A percentile compares a stretch with the other conserved stretches of the same genome.
phyloP scores from a whole-genome alignment of 1,284 basidiomycete genomes.

The Cutaneotrichosporon mucoides region DNA sequence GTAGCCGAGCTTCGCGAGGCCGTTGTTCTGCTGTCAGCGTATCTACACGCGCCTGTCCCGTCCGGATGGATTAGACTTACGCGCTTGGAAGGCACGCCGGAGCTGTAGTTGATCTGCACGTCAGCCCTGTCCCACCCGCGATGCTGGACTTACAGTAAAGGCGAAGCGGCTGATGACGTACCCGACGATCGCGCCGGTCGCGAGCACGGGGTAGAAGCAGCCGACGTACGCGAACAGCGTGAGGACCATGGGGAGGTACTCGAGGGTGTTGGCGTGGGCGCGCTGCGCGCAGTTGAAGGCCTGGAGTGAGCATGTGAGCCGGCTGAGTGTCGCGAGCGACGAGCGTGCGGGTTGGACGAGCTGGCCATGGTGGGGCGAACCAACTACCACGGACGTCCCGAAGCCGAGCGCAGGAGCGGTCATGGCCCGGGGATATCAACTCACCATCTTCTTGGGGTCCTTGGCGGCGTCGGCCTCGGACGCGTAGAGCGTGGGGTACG shows the following conservation, averaged over 20 bases:
- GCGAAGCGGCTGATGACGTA: slow-evolving; percentile 30
- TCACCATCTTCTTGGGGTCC: slow-evolving; percentile 38
- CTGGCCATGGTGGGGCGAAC: no score
- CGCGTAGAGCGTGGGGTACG: slow-evolving; percentile 40
- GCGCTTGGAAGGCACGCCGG: slow-evolving; percentile 10
- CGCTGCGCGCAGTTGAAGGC: slow-evolving; percentile 43
- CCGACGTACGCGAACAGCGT: slow-evolving; percentile 29
- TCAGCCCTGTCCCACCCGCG: background rate
- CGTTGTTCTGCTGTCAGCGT: slow-evolving; percentile 4
- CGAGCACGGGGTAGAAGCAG: slow-evolving; percentile 34
- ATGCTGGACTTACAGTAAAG: slow-evolving; percentile 28
- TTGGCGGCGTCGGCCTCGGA: slow-evolving; percentile 36
- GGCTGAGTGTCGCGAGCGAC: slow-evolving; percentile 11
- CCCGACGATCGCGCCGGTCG: slow-evolving; percentile 21
- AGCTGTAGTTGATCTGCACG: slow-evolving; percentile 25
- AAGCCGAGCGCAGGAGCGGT: no score
- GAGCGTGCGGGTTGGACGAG: no score
- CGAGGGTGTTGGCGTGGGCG: slow-evolving; percentile 42
- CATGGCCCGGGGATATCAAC: slow-evolving; percentile 3
- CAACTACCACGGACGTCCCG: no score
- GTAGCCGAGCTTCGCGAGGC: slow-evolving; percentile 21
- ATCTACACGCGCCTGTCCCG: no score
- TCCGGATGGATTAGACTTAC: no score
- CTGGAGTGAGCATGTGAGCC: slow-evolving; percentile 12
- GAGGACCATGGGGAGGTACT: slow-evolving; percentile 33